phyloP scores from a whole-genome alignment of 768 basidiomycete genomes.

The Leucocoprinus leucothites region DNA sequence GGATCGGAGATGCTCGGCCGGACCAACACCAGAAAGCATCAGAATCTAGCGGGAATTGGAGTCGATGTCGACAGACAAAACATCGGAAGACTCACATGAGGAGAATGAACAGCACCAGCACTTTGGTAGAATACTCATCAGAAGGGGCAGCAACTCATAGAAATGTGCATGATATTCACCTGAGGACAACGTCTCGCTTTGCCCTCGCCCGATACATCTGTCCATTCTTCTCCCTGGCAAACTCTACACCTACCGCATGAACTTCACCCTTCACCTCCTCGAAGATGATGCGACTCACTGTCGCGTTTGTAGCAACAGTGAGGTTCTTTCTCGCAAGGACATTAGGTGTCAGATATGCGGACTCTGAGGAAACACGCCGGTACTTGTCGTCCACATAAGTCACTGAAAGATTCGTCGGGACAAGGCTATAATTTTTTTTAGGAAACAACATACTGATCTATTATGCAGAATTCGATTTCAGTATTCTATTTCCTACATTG shows the following conservation, averaged over 20 bases:
- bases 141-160: neutral
- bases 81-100: slow-evolving; percentile 35
- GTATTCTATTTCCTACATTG: neutral
- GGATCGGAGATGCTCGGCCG: slow-evolving; percentile 50
- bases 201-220: slow-evolving; percentile 44
- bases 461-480: neutral
- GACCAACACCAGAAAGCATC: slow-evolving; percentile 78
- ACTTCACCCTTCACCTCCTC: slow-evolving; percentile 33
- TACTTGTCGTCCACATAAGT: slow-evolving; percentile 56
- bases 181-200: slow-evolving; percentile 57
- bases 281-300: slow-evolving; percentile 58
- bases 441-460: slow-evolving; percentile 39
- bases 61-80: neutral
- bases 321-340: slow-evolving; percentile 67
- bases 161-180: slow-evolving; percentile 35
- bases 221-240: slow-evolving; percentile 35
- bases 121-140: slow-evolving; percentile 12
- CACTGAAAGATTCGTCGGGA: slow-evolving; percentile 37
- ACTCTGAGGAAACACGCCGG: slow-evolving; percentile 59
- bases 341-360: slow-evolving; percentile 62
- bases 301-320: slow-evolving; percentile 53
- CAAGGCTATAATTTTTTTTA: neutral
- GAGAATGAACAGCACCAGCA: slow-evolving; percentile 47
- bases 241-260: slow-evolving; percentile 62
- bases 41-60: slow-evolving; percentile 40